Evolutionary conservation across 2,329 filamentous ascomycete genomes (phyloP), one percentile per base, ranked within the genome.

Genomic region (Talaromyces sp.): DNA sequence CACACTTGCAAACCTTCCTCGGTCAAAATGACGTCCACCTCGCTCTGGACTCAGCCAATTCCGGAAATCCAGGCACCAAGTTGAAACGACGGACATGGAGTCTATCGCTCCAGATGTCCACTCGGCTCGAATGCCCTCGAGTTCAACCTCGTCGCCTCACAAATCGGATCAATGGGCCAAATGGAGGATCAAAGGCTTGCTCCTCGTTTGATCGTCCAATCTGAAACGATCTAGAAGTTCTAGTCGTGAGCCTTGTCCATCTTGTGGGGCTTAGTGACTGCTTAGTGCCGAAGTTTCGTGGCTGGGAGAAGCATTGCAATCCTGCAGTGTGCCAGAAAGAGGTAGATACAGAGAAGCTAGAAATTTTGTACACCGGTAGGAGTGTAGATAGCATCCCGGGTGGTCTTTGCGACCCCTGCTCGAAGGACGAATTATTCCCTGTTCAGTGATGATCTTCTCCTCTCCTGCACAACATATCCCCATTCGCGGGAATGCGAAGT

Each of bases 161-260:
- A 11, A 47, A 16, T 41, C 30, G 43, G 33, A 37, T 33, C 36
- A 24, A 49, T 45, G 32, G 41, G 33, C 39, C 35, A 55, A 58
- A 63, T 54, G 56, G 58, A 47, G 49, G 59, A 56, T 47, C 39
- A 30, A 47, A 48, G 49, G 56, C 50, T 44, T 47, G 46, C 50
- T 47, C 53, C 51, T 37, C 20, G 63, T 67, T 70, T 70, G 67
- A 70, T 70, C 66, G 63, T 57, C 67, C 50, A 9, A 29, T 42
- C 56, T 69, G 68, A 70, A 70, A 69, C 67, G 35, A 63, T 69
- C 65, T 66, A 67, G 66, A 70, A 66, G 27, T 49, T 60, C 49
- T 29, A 54, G 40, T 33, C 36, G 43, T 50, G 51, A 53, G 51
- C 47, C 48, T 37, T 43, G 43, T 47, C 4, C 24, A 49, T 46